Evolutionary conservation across 352 stramenopile species (phyloP).

Genomic region (Phytophthora citrophthora): DNA sequence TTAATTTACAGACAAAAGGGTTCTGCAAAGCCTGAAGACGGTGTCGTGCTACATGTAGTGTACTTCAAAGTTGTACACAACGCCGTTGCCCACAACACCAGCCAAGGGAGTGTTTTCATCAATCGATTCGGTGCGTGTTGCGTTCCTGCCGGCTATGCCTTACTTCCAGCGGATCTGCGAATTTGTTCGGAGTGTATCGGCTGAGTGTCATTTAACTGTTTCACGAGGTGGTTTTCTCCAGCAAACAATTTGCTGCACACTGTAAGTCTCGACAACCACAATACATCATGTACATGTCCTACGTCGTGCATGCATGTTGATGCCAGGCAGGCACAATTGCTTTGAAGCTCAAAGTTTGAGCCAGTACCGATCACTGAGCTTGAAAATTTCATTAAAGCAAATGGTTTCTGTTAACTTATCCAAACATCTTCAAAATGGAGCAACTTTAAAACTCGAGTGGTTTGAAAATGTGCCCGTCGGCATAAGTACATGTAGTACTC

Average conservation of each 20-base stretch:
- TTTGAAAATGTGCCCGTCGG: too few relatives aligned
- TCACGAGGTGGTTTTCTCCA: too few relatives aligned
- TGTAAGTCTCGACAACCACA: too few relatives aligned
- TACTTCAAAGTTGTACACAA: slow-evolving; percentile 68
- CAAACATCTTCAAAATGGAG: neutral
- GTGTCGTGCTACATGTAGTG: slow-evolving; percentile 82
- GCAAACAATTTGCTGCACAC: too few relatives aligned
- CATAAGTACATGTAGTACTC: too few relatives aligned
- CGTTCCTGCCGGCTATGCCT: too few relatives aligned
- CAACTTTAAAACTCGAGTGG: too few relatives aligned
- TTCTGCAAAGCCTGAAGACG: slow-evolving; percentile 61
- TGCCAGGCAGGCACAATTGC: neutral
- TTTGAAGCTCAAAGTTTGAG: neutral
- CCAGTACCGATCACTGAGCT: neutral
- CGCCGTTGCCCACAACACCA: slow-evolving; percentile 61
- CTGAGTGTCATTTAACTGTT: too few relatives aligned
- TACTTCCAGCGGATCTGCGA: too few relatives aligned
- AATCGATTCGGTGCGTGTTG: neutral
- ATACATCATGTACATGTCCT: too few relatives aligned
- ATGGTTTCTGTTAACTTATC: neutral
- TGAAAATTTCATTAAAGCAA: neutral
- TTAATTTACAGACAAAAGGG: neutral
- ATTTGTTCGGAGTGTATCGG: too few relatives aligned
- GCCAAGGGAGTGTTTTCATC: slow-evolving; percentile 32
- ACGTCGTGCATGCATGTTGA: neutral